Evolutionary conservation across 2,329 filamentous ascomycete genomes (phyloP), one percentile per base, ranked within the genome.

Genomic region (Claviceps spartinae): DNA sequence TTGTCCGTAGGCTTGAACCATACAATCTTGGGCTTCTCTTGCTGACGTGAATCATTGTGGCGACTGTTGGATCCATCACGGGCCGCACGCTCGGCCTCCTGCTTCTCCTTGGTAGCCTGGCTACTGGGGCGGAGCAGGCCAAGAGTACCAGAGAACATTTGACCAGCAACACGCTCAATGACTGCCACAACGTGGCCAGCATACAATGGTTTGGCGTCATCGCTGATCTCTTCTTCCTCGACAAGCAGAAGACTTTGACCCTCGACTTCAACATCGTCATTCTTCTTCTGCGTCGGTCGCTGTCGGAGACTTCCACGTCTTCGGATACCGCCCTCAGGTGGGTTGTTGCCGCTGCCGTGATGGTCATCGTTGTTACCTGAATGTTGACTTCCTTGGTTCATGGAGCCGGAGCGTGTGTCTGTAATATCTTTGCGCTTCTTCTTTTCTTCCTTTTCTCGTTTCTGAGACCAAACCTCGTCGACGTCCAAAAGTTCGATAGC

Each of bases 1-100:
- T 98, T 97, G 72, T 98, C 93, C 1, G 93, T 98, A 54, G 93
- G 93, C 76, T 98, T 98, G 75, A 98, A 98, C 93, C 93, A 98
- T 43, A 98, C 93, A 70, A 98, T 98, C 82, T 98, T 98, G 57
- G 93, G 93, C 72, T 96, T 96, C 58, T 98, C 93, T 66, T 94
- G 89, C 51, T 69, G 68, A 51, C 90, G 87, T 58, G 85, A 83
- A 55, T 90, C 87, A 58, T 93, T 83, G 50, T 83, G 79, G 56
- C 85, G 83, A 51, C 72, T 71, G 57, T 78, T 77, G 58, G 75
- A 78, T 56, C 90, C 91, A 65, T 97, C 91, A 60, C 91, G 84
- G 60, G 90, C 89, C 59, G 87, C 85, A 57, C 93, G 83, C 74
- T 98, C 93, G 45, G 93, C 93, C 68, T 98, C 93, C 68, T 98